Evolutionary conservation across 2,329 filamentous ascomycete species (phyloP), one percentile per base, ranked within the genome.

Genomic region (Penicillium italicum): DNA sequence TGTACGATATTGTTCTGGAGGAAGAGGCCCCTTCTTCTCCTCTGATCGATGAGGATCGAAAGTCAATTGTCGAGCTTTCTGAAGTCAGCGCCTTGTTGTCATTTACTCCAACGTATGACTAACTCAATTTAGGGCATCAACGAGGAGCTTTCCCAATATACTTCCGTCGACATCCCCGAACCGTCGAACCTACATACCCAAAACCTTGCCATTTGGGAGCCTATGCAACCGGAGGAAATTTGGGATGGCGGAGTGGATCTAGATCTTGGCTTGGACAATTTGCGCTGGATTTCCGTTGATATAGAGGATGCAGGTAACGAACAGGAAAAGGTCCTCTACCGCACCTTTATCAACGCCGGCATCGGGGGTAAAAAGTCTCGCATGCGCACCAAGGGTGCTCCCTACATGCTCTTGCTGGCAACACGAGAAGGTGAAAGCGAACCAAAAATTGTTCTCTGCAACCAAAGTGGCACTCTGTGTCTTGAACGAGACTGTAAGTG

Each of bases 321-420:
- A 22, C 60, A 74, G 66, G 69, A 71, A 55, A 65, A 56, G 16
- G 66, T 71, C 4, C 51, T 71, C 5, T 66, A 63, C 24, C 61
- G 69, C 24, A 65, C 64, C 2, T 72, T 71, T 54, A 68, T 72
- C 31, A 71, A 71, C 51, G 69, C 69, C 5, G 59, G 64, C 0
- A 70, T 71, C 46, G 69, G 69, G 2, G 53, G 62, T 30, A 71
- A 71, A 50, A 68, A 57, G 42, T 62, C 62, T 20, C 66, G 69
- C 37, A 66, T 70, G 63, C 65, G 64, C 43, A 68, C 66, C 3
- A 68, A 66, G 45, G 63, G 64, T 7, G 69, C 69, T 18, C 67
- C 69, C 7, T 72, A 72, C 36, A 68, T 72, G 68, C 59, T 72
- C 5, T 52, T 71, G 9, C 20, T 72, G 12, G 67, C 64, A 10